A percentile compares a stretch with the other conserved stretches of the same genome.
These are phyloP conservation scores for Globisporangium heterothallicum DNA, from an alignment of 352 stramenopile species.

Conservation along the genomic window DNA sequence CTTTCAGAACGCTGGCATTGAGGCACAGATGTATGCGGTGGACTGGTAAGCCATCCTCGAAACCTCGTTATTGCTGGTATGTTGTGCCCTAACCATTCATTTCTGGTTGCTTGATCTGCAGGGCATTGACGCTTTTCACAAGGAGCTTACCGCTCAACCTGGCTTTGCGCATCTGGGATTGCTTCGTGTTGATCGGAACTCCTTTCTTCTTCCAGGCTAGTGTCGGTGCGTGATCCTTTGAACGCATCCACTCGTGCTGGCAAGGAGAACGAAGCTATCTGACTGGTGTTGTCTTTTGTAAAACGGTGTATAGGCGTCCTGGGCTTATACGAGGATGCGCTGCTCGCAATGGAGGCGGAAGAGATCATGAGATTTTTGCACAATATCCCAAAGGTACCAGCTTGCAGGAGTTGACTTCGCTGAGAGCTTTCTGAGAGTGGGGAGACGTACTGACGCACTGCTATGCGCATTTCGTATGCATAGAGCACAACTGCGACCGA, in stretches of 20 bases:
- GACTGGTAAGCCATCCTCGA: constrained; percentile 50
- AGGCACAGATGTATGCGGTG: constrained; percentile 84
- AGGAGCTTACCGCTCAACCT: constrained; percentile 65
- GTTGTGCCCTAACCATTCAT: background rate
- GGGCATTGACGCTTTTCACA: constrained; percentile 79
- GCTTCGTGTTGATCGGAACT: constrained; percentile 72
- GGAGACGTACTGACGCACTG: no score
- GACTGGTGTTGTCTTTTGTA: background rate
- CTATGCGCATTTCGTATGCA: constrained; percentile 5
- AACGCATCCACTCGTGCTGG: no score
- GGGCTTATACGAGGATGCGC: constrained; percentile 56
- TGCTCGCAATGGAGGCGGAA: constrained; percentile 69
- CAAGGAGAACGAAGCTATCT: background rate
- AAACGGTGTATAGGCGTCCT: constrained; percentile 41
- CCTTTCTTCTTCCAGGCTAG: constrained; percentile 86
- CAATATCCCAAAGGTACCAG: constrained; percentile 66
- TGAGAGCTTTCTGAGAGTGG: no score
- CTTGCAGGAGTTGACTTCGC: no score
- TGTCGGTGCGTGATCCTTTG: constrained; percentile 68
- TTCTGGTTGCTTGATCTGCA: constrained; percentile 12
- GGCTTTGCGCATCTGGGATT: constrained; percentile 78
- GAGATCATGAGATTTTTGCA: constrained; percentile 79
- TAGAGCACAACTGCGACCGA: constrained; percentile 49
- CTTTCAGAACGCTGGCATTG: constrained; percentile 70
- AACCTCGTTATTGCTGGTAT: background rate